Conservation (phyloP, 2,329 filamentous ascomycete species). For the Sordariomycetes sp. region DNA sequence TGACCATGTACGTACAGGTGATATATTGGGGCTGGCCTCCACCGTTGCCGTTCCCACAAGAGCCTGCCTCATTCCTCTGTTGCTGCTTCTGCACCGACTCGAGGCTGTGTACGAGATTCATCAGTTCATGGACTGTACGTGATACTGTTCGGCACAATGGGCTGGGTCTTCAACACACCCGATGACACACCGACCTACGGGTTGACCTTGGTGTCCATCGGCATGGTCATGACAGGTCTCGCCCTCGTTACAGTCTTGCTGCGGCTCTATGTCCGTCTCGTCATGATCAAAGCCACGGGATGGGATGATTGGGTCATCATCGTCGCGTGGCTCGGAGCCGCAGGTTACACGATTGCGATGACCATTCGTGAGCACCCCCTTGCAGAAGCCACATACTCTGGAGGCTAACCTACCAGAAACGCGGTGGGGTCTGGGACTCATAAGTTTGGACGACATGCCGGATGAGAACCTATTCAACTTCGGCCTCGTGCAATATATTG, state of each 20-base stretch:
- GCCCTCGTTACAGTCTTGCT: slow-evolving; percentile 20
- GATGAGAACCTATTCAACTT: slow-evolving; percentile 26
- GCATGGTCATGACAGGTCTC: slow-evolving; percentile 16
- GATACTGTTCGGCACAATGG: slow-evolving; percentile 13
- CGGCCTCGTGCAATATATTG: slow-evolving; percentile 29
- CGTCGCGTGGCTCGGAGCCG: slow-evolving; percentile 6
- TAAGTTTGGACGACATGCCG: slow-evolving; percentile 24
- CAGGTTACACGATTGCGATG: neutral
- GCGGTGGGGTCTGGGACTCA: slow-evolving; percentile 31
- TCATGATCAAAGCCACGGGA: slow-evolving; percentile 23
- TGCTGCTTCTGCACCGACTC: no score
- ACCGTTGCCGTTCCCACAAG: neutral
- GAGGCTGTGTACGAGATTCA: neutral
- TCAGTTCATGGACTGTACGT: neutral
- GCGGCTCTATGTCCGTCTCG: slow-evolving; percentile 21
- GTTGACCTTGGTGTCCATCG: slow-evolving; percentile 18
- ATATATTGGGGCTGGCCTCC: no score
- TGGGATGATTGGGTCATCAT: slow-evolving; percentile 11
- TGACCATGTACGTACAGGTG: neutral
- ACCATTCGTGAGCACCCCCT: neutral
- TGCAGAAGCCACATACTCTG: neutral
- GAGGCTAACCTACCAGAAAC: slow-evolving; percentile 20
- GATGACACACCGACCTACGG: slow-evolving; percentile 22
- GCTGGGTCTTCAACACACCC: slow-evolving; percentile 25
- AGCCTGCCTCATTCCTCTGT: neutral